Base-by-base conservation (phyloP, 176 grass and related monocot species). In the Juncus inflexus region DNA sequence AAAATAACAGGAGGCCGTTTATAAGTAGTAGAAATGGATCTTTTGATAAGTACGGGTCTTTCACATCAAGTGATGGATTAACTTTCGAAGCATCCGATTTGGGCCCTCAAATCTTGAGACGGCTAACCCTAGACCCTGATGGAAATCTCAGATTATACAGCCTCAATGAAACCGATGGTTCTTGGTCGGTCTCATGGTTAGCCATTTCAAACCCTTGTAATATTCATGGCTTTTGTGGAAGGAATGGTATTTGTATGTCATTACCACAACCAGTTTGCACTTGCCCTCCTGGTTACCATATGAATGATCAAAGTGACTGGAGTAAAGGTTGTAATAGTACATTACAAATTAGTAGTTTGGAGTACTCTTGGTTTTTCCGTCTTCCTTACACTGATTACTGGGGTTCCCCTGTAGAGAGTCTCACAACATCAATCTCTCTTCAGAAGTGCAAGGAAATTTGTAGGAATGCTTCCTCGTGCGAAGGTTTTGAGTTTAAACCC, bases 61-160 rank as follows among this genome's bases (percentile, higher is more conserved):
- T 85, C 39, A 0, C 60, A 9, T 72, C 83, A 6, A 80, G 66
- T 66, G 83, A 80, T 42, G 49, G 69, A 8, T 3, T 67, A 28
- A 40, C 15, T 3, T 72, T 85, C 40, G 36, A 61, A 54, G 73
- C 77, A 39, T 80, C 73, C 15, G 77, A 83, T 59, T n/a, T 35
- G 64, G 81, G 62, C 3, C 37, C 39, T 55, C 72, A 72, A 10
- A 72, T 36, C 5, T 76, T 42, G 28, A 85, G 77, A 59, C 65
- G 83, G 66, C 63, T 81, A 12, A 80, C 77, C 64, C 77, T 85
- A 3, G 83, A 85, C 49, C 77, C 64, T 49, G 73, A 85, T 14
- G 83, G 77, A 15, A 85, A 85, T 80, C 78, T 81, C 64, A 55
- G 73, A 39, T 9, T 63, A 9, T 85, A 85, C 61, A 80, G 77